Evolutionary conservation across 1,139 yeast genomes (phyloP).

Genomic region (Blastobotrys aristatus): DNA sequence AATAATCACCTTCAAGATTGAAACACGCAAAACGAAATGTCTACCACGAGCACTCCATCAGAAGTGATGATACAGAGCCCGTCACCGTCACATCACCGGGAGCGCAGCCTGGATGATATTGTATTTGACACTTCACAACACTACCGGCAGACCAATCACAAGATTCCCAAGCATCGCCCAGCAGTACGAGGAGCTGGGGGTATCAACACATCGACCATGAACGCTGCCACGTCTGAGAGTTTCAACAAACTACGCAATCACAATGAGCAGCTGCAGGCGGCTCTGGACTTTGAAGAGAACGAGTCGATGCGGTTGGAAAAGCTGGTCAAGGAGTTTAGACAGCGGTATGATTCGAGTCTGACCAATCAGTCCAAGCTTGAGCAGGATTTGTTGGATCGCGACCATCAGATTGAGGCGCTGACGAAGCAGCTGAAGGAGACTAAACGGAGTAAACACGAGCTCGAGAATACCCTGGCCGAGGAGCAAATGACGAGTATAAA

Average conservation of each 20-base stretch:
- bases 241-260: slow-evolving; percentile 2
- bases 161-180: neutral
- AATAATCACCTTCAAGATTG: too few relatives aligned
- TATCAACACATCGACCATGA: too few relatives aligned
- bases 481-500: slow-evolving; percentile 32
- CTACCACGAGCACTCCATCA: slow-evolving; percentile 1
- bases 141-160: neutral
- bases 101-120: slow-evolving; percentile 5
- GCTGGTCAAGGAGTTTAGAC: slow-evolving; percentile 22
- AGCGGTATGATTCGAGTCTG: slow-evolving; percentile 20
- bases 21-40: too few relatives aligned
- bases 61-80: slow-evolving; percentile 6
- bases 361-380: slow-evolving; percentile 28
- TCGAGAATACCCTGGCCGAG: slow-evolving; percentile 25
- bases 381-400: slow-evolving; percentile 29
- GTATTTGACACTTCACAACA: slow-evolving; percentile 1
- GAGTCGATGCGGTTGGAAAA: slow-evolving; percentile 25
- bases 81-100: slow-evolving; percentile 8
- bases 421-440: slow-evolving; percentile 24
- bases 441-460: slow-evolving; percentile 23
- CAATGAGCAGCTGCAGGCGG: slow-evolving; percentile 24
- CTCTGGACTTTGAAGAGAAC: slow-evolving; percentile 28
- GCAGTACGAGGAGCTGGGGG: too few relatives aligned
- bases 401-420: slow-evolving; percentile 22
- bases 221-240: slow-evolving; percentile 1